Conservation (phyloP, 257 asterid genomes). For the Fraxinus anomala region DNA sequence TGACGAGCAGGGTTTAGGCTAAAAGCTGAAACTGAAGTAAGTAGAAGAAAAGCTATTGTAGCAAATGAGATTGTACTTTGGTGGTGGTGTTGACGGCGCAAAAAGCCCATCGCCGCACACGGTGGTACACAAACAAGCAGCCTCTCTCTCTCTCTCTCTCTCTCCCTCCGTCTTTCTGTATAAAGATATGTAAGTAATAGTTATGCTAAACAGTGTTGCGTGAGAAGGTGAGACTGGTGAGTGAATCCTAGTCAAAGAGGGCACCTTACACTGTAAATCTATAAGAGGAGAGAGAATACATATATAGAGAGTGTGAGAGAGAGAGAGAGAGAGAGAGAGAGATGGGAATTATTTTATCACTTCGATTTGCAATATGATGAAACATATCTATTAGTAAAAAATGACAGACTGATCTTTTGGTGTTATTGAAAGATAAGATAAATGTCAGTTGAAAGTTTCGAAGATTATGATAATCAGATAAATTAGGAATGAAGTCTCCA, state of each 20-base stretch:
- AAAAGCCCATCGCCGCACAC: conserved; percentile 43
- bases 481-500: too few species aligned
- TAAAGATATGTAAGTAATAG: conserved; percentile 21
- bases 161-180: background rate
- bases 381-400: background rate
- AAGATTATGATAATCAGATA: too few species aligned
- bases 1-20: conserved; percentile 37
- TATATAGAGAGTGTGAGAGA: background rate
- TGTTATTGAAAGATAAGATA: too few species aligned
- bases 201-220: conserved; percentile 6
- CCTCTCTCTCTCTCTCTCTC: background rate
- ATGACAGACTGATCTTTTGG: background rate
- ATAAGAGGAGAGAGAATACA: conserved; percentile 16
- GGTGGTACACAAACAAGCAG: background rate
- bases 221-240: conserved; percentile 37
- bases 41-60: conserved; percentile 47
- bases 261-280: conserved; percentile 19
- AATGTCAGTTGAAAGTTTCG: too few species aligned
- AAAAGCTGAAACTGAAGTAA: conserved; percentile 44
- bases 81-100: conserved; percentile 35
- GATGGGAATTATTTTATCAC: background rate
- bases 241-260: conserved; percentile 62
- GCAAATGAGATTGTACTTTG: conserved; percentile 44
- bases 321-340: background rate
- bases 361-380: background rate